A percentile compares a stretch with the other conserved stretches of the same genome.
Evolutionary conservation across 768 basidiomycete species (phyloP).

Genomic region (Lyophyllum semitale): DNA sequence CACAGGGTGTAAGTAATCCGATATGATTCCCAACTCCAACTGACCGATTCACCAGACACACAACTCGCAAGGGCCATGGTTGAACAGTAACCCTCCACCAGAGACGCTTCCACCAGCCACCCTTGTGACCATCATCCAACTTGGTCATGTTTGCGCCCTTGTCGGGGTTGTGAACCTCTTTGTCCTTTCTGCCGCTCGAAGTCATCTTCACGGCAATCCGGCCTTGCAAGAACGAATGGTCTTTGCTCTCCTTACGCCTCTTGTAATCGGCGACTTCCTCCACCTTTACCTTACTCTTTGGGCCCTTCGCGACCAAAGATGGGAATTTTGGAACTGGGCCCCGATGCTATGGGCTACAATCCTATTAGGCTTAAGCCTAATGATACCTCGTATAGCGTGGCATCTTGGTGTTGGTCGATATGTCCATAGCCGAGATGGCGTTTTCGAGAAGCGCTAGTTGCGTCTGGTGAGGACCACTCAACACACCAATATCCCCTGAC

Average conservation of each 20-base stretch:
- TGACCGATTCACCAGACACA: conserved; percentile 49
- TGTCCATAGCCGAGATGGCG: conserved; percentile 62
- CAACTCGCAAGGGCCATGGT: conserved; percentile 78
- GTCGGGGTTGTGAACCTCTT: conserved; percentile 72
- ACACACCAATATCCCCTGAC: background rate
- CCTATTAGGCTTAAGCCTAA: conserved; percentile 58
- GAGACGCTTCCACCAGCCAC: conserved; percentile 59
- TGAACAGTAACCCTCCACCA: conserved; percentile 45
- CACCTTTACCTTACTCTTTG: conserved; percentile 72
- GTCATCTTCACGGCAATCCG: conserved; percentile 56
- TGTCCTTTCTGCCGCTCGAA: conserved; percentile 61
- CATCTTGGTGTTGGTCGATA: conserved; percentile 76
- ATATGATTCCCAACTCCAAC: conserved; percentile 3
- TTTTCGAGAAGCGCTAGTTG: conserved; percentile 18
- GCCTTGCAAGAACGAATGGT: conserved; percentile 75
- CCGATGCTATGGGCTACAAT: conserved; percentile 73
- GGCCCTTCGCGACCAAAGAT: conserved; percentile 73
- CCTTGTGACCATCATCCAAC: conserved; percentile 69
- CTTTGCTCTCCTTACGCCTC: conserved; percentile 61
- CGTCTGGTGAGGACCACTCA: background rate
- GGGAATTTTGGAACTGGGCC: conserved; percentile 63
- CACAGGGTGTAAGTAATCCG: conserved; percentile 51
- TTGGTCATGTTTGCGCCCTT: conserved; percentile 77
- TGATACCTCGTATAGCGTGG: conserved; percentile 75
- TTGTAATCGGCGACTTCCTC: conserved; percentile 67